A percentile compares a stretch with the other conserved stretches of the same genome.
phyloP scores from a whole-genome alignment of 495 filamentous ascomycete genomes.

The Aspergillus hancockii region DNA sequence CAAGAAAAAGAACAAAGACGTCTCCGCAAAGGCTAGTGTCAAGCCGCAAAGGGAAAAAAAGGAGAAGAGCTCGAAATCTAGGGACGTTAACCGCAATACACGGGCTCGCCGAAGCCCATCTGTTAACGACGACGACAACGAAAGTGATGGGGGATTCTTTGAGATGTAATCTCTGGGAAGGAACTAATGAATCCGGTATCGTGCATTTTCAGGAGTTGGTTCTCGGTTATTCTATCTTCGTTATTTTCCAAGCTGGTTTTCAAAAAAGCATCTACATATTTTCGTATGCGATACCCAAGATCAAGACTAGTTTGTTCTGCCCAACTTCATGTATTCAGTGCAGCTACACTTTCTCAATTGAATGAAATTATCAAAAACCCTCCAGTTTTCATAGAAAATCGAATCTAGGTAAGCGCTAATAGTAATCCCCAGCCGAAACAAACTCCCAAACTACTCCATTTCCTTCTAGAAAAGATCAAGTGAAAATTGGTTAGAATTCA shows the following conservation, averaged over 20 bases:
- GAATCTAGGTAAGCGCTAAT: conserved; percentile 10
- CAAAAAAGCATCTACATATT: not conserved
- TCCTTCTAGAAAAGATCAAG: conserved; percentile 12
- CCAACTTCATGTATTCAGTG: conserved; percentile 10
- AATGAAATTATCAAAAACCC: conserved; percentile 6
- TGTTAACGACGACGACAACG: conserved; percentile 40
- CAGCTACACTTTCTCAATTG: conserved; percentile 7
- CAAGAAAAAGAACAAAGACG: conserved; percentile 14
- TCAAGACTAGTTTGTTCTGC: not conserved
- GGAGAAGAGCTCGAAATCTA: conserved; percentile 14
- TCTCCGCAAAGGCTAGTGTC: conserved; percentile 7
- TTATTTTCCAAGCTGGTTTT: conserved; percentile 4
- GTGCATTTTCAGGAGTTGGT: conserved; percentile 26
- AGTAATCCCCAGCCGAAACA: conserved; percentile 6
- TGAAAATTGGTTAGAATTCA: not conserved
- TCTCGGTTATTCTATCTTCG: conserved; percentile 8
- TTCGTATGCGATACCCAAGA: conserved; percentile 23
- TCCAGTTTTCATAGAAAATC: not conserved
- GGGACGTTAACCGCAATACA: conserved; percentile 16
- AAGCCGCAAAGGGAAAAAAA: conserved; percentile 15
- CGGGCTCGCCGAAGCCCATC: not conserved
- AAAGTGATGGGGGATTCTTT: conserved; percentile 61
- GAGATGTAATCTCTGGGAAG: conserved; percentile 26
- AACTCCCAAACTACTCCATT: conserved; percentile 20
- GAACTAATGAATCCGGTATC: conserved; percentile 19